phyloP scores from a whole-genome alignment of 176 grass and related monocot species.

The Paspalum vaginatum region DNA sequence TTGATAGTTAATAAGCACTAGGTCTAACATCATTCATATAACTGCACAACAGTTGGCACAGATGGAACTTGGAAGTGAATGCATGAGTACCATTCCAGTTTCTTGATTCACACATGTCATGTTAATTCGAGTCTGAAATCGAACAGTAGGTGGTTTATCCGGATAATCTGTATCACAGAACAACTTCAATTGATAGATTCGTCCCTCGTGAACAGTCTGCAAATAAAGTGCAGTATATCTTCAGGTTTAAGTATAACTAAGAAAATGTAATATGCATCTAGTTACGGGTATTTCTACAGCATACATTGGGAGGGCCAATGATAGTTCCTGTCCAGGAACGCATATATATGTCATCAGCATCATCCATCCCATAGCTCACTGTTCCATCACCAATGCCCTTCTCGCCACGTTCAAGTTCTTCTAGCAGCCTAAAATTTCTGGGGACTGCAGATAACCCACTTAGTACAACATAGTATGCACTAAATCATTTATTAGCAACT shows the following conservation, averaged over 20 bases:
- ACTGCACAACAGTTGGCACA: background rate
- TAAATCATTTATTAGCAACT: constrained; percentile 20
- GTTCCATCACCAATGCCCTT: constrained; percentile 89
- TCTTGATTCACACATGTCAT: constrained; percentile 70
- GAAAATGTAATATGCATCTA: constrained; percentile 25
- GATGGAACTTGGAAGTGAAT: background rate
- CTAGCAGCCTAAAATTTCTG: constrained; percentile 80
- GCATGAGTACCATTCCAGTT: constrained; percentile 63
- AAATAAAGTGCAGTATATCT: constrained; percentile 17
- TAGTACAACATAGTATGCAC: constrained; percentile 16
- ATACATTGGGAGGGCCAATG: constrained; percentile 80
- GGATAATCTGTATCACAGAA: constrained; percentile 82
- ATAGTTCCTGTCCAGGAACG: constrained; percentile 86
- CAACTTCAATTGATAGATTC: constrained; percentile 79
- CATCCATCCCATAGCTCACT: constrained; percentile 92
- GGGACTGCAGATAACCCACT: constrained; percentile 56
- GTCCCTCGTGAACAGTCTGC: constrained; percentile 83
- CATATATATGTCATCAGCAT: constrained; percentile 88
- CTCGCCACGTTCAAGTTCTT: constrained; percentile 83
- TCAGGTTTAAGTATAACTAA: constrained; percentile 27
- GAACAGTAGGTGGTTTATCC: constrained; percentile 69
- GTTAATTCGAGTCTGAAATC: constrained; percentile 74
- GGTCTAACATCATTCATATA: constrained; percentile 31
- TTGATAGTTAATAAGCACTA: constrained; percentile 39
- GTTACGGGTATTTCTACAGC: constrained; percentile 21